A percentile compares a stretch with the other conserved stretches of the same genome.
phyloP scores from a whole-genome alignment of 805 yeast species.

The Martiniozyma abietophila region DNA sequence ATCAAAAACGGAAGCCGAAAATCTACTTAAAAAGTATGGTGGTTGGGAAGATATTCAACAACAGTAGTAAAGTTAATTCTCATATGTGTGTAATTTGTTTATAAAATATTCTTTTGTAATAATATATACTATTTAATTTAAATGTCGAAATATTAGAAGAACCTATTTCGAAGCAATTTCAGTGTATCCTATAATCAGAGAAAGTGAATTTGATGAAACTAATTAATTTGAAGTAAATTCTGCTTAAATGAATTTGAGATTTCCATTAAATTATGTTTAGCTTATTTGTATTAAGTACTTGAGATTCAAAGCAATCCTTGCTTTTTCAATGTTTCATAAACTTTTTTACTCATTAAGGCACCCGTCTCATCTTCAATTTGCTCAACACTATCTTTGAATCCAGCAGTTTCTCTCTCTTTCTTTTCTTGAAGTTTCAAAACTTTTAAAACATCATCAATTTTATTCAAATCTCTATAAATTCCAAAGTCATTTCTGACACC shows the following conservation, averaged over 20 bases:
- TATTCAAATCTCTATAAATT: conserved; percentile 54
- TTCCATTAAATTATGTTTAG: background rate
- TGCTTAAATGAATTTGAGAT: no score
- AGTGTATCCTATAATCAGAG: no score
- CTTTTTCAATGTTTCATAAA: conserved; percentile 74
- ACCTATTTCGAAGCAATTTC: no score
- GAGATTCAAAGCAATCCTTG: conserved; percentile 63
- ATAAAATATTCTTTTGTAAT: no score
- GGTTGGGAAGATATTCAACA: no score
- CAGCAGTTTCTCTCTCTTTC: conserved; percentile 19
- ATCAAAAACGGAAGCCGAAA: conserved; percentile 36
- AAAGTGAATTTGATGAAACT: no score
- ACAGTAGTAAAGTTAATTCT: background rate
- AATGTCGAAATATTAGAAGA: no score
- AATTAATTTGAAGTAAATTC: no score
- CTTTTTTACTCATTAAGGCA: conserved; percentile 78
- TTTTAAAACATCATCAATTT: conserved; percentile 56
- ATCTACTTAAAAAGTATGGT: conserved; percentile 41
- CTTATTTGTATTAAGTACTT: background rate
- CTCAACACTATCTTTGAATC: conserved; percentile 42
- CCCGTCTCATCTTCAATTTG: conserved; percentile 93
- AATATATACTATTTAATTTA: no score
- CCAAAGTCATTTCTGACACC: conserved; percentile 49
- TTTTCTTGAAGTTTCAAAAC: conserved; percentile 33
- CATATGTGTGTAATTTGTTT: no score